These are phyloP conservation scores for Hanseniaspora thailandica DNA, from an alignment of 805 yeast species.

Conservation along the genomic window DNA sequence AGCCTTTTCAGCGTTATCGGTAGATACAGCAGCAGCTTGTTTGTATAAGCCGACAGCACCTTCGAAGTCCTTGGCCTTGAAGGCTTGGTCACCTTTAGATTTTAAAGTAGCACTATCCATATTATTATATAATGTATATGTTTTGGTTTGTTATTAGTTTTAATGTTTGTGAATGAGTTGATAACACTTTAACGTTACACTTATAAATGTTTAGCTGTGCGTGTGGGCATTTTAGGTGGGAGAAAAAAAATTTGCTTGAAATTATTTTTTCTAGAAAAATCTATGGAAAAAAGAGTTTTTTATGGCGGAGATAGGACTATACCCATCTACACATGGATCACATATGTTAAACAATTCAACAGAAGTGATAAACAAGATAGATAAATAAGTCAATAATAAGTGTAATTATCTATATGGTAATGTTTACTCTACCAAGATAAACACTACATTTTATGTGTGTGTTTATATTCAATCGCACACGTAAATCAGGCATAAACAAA, in stretches of 20 bases:
- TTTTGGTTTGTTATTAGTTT: background rate
- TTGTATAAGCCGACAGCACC: slow-evolving; percentile 74
- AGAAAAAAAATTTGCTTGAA: too few relatives aligned
- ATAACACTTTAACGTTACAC: background rate
- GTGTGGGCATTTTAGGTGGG: background rate
- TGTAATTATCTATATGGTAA: too few relatives aligned
- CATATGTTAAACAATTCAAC: too few relatives aligned
- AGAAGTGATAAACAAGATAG: too few relatives aligned
- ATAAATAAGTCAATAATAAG: too few relatives aligned
- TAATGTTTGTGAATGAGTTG: background rate
- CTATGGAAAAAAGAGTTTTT: background rate
- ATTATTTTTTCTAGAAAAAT: background rate
- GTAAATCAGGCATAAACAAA: too few relatives aligned
- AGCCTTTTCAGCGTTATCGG: slow-evolving; percentile 40
- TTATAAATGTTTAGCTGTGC: too few relatives aligned
- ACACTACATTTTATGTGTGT: too few relatives aligned
- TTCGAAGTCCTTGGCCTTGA: background rate
- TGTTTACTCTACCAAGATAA: too few relatives aligned
- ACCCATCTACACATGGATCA: too few relatives aligned
- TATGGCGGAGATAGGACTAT: background rate
- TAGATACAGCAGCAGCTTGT: slow-evolving; percentile 38
- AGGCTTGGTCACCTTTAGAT: slow-evolving; percentile 78
- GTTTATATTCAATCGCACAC: too few relatives aligned
- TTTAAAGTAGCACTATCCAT: slow-evolving; percentile 31
- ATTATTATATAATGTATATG: background rate